Conservation (phyloP, 257 asterid species). For the Pogostemon cablin region DNA sequence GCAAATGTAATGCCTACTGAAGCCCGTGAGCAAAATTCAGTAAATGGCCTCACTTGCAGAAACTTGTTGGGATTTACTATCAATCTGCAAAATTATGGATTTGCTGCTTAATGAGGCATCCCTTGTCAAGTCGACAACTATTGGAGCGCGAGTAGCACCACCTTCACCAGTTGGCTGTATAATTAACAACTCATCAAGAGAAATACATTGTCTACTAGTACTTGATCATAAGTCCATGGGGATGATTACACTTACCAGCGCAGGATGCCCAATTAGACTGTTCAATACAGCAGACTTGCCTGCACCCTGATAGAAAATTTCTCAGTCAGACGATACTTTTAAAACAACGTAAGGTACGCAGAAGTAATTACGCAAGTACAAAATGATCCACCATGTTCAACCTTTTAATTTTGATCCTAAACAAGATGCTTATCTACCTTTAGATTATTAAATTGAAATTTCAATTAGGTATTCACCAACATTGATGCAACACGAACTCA, state of each 20-base stretch:
- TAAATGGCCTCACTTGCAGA: slow-evolving; percentile 61
- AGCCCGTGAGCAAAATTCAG: slow-evolving; percentile 32
- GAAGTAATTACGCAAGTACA: not conserved
- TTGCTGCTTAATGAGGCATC: slow-evolving; percentile 70
- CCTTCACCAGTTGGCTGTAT: slow-evolving; percentile 85
- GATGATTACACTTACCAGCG: slow-evolving; percentile 60
- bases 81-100: slow-evolving; percentile 59
- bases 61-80: slow-evolving; percentile 65
- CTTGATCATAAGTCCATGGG: not conserved
- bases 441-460: not conserved
- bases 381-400: not conserved
- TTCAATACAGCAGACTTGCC: slow-evolving; percentile 93
- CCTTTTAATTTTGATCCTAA: slow-evolving; percentile 12
- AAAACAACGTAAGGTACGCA: not conserved
- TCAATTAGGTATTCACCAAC: slow-evolving; percentile 8
- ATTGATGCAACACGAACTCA: not conserved
- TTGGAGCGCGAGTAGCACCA: slow-evolving; percentile 82
- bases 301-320: slow-evolving; percentile 67
- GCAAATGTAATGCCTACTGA: slow-evolving; percentile 23
- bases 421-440: not conserved
- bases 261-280: slow-evolving; percentile 96
- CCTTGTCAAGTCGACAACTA: slow-evolving; percentile 59
- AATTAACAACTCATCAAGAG: slow-evolving; percentile 10
- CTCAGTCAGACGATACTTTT: slow-evolving; percentile 30
- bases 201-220: not conserved